Evolutionary conservation across 345 rosid genomes (phyloP).

Genomic region (Dipteronia dyeriana): DNA sequence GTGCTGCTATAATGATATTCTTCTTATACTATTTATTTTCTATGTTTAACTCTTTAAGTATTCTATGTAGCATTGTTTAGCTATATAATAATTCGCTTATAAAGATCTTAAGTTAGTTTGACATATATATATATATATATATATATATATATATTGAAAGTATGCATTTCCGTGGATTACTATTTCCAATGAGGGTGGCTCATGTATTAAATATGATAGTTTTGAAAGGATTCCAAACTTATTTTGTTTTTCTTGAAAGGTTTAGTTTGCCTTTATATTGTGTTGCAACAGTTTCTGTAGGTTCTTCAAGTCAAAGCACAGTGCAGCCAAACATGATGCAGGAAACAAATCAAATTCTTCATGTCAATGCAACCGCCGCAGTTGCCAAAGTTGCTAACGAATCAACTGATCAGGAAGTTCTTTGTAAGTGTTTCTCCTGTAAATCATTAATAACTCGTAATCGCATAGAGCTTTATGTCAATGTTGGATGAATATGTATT

Average conservation of each 20-base stretch:
- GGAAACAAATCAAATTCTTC: too few relatives aligned
- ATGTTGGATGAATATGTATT: neutral
- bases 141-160: neutral
- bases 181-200: neutral
- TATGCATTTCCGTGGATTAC: neutral
- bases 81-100: neutral
- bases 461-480: neutral
- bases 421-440: too few relatives aligned
- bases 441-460: neutral
- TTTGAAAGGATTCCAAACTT: constrained; percentile 4
- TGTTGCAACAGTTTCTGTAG: constrained; percentile 16
- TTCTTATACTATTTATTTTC: neutral
- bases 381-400: too few relatives aligned
- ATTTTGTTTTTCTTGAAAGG: constrained; percentile 5
- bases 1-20: neutral
- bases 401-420: too few relatives aligned
- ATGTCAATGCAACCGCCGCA: too few relatives aligned
- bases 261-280: neutral
- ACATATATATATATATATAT: neutral
- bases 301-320: constrained; percentile 15
- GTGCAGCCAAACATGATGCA: neutral
- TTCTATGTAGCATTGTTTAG: neutral
- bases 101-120: neutral
- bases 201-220: neutral
- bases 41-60: neutral